Conservation (phyloP, 139 green algal species). For the Tetratostichococcus sp. region DNA sequence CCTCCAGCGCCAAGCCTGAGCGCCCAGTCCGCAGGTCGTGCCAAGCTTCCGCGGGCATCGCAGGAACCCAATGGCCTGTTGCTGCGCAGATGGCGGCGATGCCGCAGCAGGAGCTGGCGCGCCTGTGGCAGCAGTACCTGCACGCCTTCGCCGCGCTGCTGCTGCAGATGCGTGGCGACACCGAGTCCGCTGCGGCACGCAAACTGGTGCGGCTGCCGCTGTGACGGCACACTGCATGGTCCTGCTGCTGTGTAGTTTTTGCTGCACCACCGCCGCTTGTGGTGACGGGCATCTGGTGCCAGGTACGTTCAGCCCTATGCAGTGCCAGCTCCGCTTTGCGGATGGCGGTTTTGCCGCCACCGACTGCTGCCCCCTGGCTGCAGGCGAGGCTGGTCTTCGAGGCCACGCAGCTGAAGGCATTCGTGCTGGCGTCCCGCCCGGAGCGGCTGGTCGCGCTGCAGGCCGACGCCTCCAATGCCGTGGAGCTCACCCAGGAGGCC, state of each 20-base stretch:
- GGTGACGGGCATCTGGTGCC: too few species aligned
- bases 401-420: not conserved
- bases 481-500: not conserved
- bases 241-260: too few species aligned
- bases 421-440: not conserved
- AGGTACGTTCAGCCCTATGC: too few species aligned
- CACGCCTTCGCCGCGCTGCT: not conserved
- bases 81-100: not conserved
- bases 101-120: not conserved
- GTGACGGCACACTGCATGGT: too few species aligned
- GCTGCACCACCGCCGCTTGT: too few species aligned
- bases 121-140: not conserved
- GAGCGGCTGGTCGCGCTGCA: not conserved
- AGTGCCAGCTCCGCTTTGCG: too few species aligned
- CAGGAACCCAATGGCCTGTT: too few species aligned
- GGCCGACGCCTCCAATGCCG: not conserved
- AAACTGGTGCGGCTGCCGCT: not conserved
- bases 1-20: too few species aligned
- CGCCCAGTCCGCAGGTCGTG: too few species aligned
- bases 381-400: not conserved
- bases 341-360: too few species aligned
- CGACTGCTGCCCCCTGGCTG: too few species aligned
- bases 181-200: not conserved
- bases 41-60: too few species aligned
- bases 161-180: not conserved